A percentile compares a stretch with the other conserved stretches of the same genome.
These are phyloP conservation scores for Alternaria consortialis DNA, from an alignment of 2,329 filamentous ascomycete species.

Conservation along the genomic window DNA sequence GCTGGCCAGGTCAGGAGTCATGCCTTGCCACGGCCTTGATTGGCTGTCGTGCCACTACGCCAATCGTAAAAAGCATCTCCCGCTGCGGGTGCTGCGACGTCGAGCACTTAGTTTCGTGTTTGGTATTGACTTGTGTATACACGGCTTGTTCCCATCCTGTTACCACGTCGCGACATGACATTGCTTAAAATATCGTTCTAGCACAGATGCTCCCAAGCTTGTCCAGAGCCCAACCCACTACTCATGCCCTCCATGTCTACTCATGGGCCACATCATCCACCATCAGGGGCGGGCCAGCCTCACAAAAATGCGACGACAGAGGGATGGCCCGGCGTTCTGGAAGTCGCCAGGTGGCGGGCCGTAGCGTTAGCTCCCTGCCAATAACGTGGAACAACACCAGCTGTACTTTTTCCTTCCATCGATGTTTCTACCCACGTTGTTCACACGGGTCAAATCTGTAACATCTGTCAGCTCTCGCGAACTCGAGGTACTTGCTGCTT, in stretches of 20 bases:
- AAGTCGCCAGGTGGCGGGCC: slow-evolving; percentile 24
- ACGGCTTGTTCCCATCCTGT: neutral
- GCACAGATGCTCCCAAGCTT: neutral
- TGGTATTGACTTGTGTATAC: neutral
- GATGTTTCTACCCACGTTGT: neutral
- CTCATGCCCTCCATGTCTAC: slow-evolving; percentile 6
- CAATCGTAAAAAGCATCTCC: neutral
- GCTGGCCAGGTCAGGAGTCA: slow-evolving; percentile 3
- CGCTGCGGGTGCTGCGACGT: neutral
- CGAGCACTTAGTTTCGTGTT: slow-evolving; percentile 3
- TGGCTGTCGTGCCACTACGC: neutral
- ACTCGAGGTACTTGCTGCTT: slow-evolving; percentile 5
- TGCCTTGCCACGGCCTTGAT: neutral
- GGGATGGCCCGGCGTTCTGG: slow-evolving; percentile 13
- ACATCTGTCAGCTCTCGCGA: neutral
- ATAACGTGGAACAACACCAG: slow-evolving; percentile 12
- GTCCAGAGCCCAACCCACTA: slow-evolving; percentile 2
- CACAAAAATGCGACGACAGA: neutral
- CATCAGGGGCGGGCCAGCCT: slow-evolving; percentile 3
- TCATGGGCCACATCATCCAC: slow-evolving; percentile 5
- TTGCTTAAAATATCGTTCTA: neutral
- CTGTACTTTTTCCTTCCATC: neutral
- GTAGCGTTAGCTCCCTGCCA: slow-evolving; percentile 29
- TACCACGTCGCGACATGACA: neutral
- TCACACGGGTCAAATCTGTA: neutral